These are phyloP conservation scores for Triticum turgidum DNA, from an alignment of 176 grass and related monocot genomes.

Conservation along the genomic window DNA sequence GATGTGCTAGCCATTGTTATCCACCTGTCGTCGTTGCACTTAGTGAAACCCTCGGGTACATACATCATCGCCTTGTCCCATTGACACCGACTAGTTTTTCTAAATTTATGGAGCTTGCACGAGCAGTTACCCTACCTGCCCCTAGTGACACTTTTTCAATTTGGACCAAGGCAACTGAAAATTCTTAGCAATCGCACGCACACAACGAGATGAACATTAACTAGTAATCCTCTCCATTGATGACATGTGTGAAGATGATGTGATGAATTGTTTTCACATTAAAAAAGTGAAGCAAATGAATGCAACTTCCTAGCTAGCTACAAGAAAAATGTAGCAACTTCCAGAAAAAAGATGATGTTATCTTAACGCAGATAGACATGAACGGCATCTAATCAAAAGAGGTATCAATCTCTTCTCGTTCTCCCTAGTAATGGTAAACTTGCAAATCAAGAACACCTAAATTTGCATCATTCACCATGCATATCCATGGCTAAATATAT, in stretches of 20 bases:
- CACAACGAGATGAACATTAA: background rate
- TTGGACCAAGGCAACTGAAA: background rate
- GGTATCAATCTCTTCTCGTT: background rate
- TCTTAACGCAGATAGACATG: background rate
- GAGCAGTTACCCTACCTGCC: background rate
- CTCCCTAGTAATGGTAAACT: background rate
- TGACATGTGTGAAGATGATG: too few species aligned
- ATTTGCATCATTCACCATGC: conserved; percentile 13
- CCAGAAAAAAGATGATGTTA: background rate
- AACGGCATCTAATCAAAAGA: background rate
- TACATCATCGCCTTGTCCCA: conserved; percentile 12
- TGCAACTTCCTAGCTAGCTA: background rate
- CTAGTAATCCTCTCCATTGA: background rate
- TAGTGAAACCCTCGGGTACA: conserved; percentile 22
- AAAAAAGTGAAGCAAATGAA: background rate
- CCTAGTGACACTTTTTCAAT: background rate
- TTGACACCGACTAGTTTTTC: conserved; percentile 14
- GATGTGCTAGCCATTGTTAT: conserved; percentile 29
- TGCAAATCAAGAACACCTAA: background rate
- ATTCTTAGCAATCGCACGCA: background rate
- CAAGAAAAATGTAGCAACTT: background rate
- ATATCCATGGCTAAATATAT: background rate
- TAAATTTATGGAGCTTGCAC: conserved; percentile 28
- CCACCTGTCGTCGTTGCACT: conserved; percentile 30
- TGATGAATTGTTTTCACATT: too few species aligned